These are phyloP conservation scores for Calocybe gambosa DNA, from an alignment of 1,284 basidiomycete species.

Conservation along the genomic window DNA sequence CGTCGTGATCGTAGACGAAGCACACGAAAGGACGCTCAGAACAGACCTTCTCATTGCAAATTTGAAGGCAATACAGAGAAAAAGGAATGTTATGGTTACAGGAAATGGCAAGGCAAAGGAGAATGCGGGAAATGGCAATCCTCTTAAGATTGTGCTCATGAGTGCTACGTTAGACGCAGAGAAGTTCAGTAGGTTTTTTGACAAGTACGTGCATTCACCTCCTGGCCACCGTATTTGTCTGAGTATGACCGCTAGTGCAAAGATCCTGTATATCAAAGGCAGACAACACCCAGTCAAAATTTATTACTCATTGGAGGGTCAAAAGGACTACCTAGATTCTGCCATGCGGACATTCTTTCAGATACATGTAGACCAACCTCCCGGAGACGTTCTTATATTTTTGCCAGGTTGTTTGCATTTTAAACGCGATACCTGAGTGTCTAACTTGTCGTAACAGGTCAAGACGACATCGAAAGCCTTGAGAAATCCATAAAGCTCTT, in stretches of 20 bases:
- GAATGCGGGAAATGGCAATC: conserved; percentile 31
- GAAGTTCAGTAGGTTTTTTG: conserved; percentile 87
- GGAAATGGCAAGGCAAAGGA: conserved; percentile 31
- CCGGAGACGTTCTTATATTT: conserved; percentile 92
- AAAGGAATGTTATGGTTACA: conserved; percentile 46
- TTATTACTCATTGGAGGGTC: conserved; percentile 66
- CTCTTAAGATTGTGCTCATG: conserved; percentile 93
- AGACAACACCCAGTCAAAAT: conserved; percentile 89
- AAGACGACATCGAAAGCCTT: conserved; percentile 94
- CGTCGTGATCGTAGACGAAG: conserved; percentile 92
- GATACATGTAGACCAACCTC: conserved; percentile 75
- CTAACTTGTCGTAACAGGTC: conserved; percentile 43
- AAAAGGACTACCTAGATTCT: conserved; percentile 85
- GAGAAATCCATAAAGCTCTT: conserved; percentile 67
- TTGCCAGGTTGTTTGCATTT: conserved; percentile 58
- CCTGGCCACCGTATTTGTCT: neutral
- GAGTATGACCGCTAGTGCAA: conserved; percentile 49
- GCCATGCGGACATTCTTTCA: conserved; percentile 88
- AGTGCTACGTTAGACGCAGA: conserved; percentile 95
- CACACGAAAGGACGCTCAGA: conserved; percentile 92
- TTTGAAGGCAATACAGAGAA: conserved; percentile 79
- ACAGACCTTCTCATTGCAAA: conserved; percentile 94
- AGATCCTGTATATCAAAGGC: conserved; percentile 87
- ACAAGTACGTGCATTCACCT: conserved; percentile 47
- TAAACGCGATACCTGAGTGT: neutral